Conservation (phyloP, 495 filamentous ascomycete genomes). For the Tricharina praecox region DNA sequence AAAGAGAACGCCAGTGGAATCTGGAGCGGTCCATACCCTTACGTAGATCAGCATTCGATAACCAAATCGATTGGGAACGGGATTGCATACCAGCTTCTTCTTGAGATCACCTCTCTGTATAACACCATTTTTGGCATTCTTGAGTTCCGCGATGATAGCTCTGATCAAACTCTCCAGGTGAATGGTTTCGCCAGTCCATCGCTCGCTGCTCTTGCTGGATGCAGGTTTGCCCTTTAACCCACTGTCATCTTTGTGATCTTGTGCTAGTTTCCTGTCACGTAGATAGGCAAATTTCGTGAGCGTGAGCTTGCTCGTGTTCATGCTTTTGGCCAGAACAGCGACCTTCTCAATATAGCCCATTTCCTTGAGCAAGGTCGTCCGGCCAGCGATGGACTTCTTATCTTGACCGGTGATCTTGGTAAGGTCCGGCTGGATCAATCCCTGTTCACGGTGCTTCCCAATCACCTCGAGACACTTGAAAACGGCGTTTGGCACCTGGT, state of each 20-base stretch:
- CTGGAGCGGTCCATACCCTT: conserved; percentile 34
- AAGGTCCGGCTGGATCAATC: conserved; percentile 68
- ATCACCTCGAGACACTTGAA: conserved; percentile 68
- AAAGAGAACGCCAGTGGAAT: conserved; percentile 50
- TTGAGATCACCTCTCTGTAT: conserved; percentile 47
- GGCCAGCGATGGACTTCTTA: conserved; percentile 68
- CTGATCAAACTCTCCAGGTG: conserved; percentile 32
- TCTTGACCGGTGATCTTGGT: conserved; percentile 63
- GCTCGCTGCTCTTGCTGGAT: conserved; percentile 13
- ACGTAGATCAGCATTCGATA: background rate
- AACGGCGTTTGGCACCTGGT: conserved; percentile 26
- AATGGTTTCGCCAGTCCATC: conserved; percentile 37
- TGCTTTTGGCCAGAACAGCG: conserved; percentile 42
- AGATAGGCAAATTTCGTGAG: conserved; percentile 41
- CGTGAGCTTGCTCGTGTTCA: conserved; percentile 51
- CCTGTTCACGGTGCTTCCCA: conserved; percentile 48
- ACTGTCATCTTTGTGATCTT: conserved; percentile 15
- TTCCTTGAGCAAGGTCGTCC: conserved; percentile 54
- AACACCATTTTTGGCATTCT: conserved; percentile 29
- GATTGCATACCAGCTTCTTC: conserved; percentile 34
- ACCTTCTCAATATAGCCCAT: conserved; percentile 80
- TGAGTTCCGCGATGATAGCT: conserved; percentile 34
- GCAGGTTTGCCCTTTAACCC: conserved; percentile 10
- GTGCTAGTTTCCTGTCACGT: conserved; percentile 19
- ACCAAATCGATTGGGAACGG: too few relatives aligned